Evolutionary conservation across 2,329 filamentous ascomycete genomes (phyloP), one percentile per base, ranked within the genome.

Genomic region (Apiospora rasikravindrae): DNA sequence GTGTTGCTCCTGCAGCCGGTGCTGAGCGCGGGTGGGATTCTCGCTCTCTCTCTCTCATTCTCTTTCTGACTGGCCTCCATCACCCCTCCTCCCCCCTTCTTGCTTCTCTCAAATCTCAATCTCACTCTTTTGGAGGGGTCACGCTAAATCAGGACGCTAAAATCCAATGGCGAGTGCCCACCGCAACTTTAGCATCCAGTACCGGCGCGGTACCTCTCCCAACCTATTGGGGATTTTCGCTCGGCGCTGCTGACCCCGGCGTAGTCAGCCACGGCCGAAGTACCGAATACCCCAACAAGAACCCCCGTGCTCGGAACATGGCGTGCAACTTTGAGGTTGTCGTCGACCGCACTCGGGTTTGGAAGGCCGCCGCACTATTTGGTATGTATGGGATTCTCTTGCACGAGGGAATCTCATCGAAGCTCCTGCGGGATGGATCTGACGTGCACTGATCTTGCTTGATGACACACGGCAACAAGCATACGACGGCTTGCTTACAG

Each of bases 201-300:
- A 69, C 67, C 44, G 67, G n/a, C 19, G 4, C 44, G 13, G 44
- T 69, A 69, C 67, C 47, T 49, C 8, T 69, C 40, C 67, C 67
- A 42, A 69, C 44, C 26, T 10, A 47, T 69, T 69, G 33, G 67
- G 67, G 67, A 40, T 49, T 45, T 29, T 49, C 24, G 13, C 42
- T 45, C 44, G 47, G 67, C 67, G 44, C 44, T 47, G 67, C 37
- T 49, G 44, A 49, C 47, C 44, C 67, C 67, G 42, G 44, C 57
- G 33, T 40, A 40, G 44, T 69, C 26, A 69, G 67, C 47, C 16
- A 40, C 67, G 33, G 19, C 16, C 67, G 16, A 69, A 47, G 67
- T 69, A 69, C 44, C 67, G 44, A 37, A 37, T 69, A 69, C 67
- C 67, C 67, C 67, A 69, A 69, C 67, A 69, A 64, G 57, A 64